Percentiles rank a stretch among this genome's conserved stretches.
Evolutionary conservation across 2,329 filamentous ascomycete species (phyloP).

Genomic region (Hymenoscyphus fructigenus): DNA sequence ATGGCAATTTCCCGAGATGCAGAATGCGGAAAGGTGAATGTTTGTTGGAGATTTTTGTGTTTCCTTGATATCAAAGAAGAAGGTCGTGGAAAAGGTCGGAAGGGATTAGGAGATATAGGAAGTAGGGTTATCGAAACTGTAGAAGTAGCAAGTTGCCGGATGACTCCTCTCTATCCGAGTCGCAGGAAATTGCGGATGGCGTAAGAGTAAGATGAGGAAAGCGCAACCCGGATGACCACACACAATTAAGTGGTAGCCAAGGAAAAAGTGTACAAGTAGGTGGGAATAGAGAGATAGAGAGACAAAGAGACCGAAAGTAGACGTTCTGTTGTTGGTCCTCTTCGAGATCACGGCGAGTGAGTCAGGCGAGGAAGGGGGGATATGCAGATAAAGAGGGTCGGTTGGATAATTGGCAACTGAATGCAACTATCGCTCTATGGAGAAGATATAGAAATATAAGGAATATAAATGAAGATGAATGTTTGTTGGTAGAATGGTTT

Average conservation of each 20-base stretch:
- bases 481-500: neutral
- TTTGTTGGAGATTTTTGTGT: neutral
- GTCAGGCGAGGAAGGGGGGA: slow-evolving; percentile 22
- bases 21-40: neutral
- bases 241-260: slow-evolving; percentile 28
- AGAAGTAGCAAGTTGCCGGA: slow-evolving; percentile 26
- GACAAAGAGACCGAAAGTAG: slow-evolving; percentile 20
- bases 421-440: slow-evolving; percentile 24
- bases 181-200: neutral
- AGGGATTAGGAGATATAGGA: slow-evolving; percentile 16
- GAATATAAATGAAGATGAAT: slow-evolving; percentile 7
- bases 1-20: neutral
- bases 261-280: neutral
- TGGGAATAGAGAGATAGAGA: slow-evolving; percentile 2
- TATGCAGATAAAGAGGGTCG: slow-evolving; percentile 22
- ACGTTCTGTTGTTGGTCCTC: slow-evolving; percentile 6
- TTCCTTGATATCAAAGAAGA: slow-evolving; percentile 6
- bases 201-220: slow-evolving; percentile 16
- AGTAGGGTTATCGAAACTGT: slow-evolving; percentile 20
- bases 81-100: slow-evolving; percentile 10
- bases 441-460: neutral
- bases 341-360: slow-evolving; percentile 24
- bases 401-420: slow-evolving; percentile 25
- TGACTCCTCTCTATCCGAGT: slow-evolving; percentile 19
- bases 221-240: slow-evolving; percentile 18